phyloP scores from a whole-genome alignment of 1,284 basidiomycete genomes.

The Mycosarcoma mackinlayi region DNA sequence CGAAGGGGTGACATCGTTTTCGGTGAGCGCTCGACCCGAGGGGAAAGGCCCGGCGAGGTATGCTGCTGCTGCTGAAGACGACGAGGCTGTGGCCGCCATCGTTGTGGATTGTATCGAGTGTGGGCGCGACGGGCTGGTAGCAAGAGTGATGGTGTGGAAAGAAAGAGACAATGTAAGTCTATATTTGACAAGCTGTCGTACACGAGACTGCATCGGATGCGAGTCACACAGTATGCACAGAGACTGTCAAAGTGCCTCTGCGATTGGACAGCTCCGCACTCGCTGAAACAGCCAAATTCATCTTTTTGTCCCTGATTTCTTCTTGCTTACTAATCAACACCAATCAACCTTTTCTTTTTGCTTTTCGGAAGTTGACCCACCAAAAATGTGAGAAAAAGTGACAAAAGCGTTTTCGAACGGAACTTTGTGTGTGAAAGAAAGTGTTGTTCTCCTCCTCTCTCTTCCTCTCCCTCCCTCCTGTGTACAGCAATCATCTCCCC shows the following conservation, averaged over 20 bases:
- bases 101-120: neutral
- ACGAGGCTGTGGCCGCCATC: slow-evolving; percentile 17
- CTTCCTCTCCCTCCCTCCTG: neutral
- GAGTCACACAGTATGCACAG: slow-evolving; percentile 8
- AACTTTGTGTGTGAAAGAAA: neutral
- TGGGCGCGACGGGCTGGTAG: neutral
- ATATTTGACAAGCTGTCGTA: no score
- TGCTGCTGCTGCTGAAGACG: slow-evolving; percentile 22
- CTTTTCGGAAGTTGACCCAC: neutral
- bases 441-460: slow-evolving; percentile 5
- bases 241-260: neutral
- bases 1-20: slow-evolving; percentile 26
- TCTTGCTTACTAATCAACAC: slow-evolving; percentile 12
- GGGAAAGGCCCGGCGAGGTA: slow-evolving; percentile 49
- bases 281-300: no score
- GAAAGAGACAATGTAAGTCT: no score
- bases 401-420: no score
- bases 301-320: no score
- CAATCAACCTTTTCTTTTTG: neutral
- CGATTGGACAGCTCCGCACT: no score
- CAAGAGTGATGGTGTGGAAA: neutral
- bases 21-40: slow-evolving; percentile 39
- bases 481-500: neutral
- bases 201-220: neutral
- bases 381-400: no score